A percentile compares a stretch with the other conserved stretches of the same genome.
Conservation (phyloP, 2,329 filamentous ascomycete species). For the Alternaria burnsii region DNA sequence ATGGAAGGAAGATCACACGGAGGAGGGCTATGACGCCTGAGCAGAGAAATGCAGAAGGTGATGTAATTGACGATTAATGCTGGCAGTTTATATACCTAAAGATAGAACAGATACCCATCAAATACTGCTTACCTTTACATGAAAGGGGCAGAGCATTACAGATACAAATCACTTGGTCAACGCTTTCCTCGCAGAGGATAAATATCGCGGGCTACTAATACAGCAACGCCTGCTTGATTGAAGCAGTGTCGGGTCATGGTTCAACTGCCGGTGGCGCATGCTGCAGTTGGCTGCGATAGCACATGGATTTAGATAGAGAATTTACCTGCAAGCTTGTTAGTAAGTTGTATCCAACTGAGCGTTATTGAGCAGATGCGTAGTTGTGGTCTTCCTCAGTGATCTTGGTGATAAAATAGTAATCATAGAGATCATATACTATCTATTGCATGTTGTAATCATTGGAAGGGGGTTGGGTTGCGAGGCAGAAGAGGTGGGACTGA, state of each 20-base stretch:
- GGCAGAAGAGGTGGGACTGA: constrained; percentile 18
- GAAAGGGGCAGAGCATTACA: background rate
- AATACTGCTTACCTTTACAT: background rate
- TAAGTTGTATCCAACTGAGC: constrained; percentile 9
- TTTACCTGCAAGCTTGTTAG: constrained; percentile 36
- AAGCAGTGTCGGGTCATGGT: background rate
- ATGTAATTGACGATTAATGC: constrained; percentile 7
- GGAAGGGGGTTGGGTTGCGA: constrained; percentile 51
- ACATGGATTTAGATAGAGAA: background rate
- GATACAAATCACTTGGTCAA: background rate
- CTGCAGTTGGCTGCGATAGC: background rate
- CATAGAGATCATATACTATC: constrained; percentile 73
- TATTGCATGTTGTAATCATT: constrained; percentile 73
- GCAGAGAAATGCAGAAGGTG: constrained; percentile 5
- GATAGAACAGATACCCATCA: background rate
- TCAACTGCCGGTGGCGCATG: background rate
- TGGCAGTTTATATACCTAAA: background rate
- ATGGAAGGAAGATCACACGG: constrained; percentile 45
- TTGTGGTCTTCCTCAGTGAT: constrained; percentile 66
- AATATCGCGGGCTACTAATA: background rate
- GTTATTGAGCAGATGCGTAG: constrained; percentile 20
- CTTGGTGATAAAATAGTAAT: constrained; percentile 70
- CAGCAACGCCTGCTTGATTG: background rate
- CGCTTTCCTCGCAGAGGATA: background rate
- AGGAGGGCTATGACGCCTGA: constrained; percentile 13